Evolutionary conservation across 2,329 filamentous ascomycete species (phyloP).

Genomic region (Grosmannia clavigera): DNA sequence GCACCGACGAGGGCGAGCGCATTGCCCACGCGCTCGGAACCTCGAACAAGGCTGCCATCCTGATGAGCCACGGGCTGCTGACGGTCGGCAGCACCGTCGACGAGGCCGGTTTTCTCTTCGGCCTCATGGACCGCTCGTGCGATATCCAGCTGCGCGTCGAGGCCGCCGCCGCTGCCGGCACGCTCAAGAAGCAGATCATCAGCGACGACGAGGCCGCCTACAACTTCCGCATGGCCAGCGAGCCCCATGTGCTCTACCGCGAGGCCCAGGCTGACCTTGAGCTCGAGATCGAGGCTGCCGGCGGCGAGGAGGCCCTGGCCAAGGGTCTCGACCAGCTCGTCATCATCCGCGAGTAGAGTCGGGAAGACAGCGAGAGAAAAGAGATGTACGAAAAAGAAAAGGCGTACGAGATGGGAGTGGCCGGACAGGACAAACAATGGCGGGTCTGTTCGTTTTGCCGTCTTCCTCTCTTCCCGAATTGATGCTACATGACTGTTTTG

Average conservation of each 20-base stretch:
- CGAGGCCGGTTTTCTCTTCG: conserved; percentile 60
- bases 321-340: conserved; percentile 16
- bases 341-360: conserved; percentile 2
- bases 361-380: neutral
- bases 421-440: too few relatives aligned
- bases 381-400: neutral
- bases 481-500: neutral
- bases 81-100: conserved; percentile 62
- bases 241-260: conserved; percentile 30
- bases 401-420: too few relatives aligned
- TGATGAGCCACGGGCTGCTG: conserved; percentile 61
- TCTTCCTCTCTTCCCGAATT: too few relatives aligned
- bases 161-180: conserved; percentile 39
- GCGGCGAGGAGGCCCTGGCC: conserved; percentile 17
- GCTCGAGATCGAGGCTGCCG: conserved; percentile 30
- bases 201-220: conserved; percentile 26
- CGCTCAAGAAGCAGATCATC: conserved; percentile 27
- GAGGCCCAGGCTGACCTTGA: conserved; percentile 35
- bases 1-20: conserved; percentile 50
- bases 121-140: conserved; percentile 55
- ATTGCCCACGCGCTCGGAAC: conserved; percentile 51
- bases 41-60: conserved; percentile 46
- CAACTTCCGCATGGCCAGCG: conserved; percentile 31
- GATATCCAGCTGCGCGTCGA: conserved; percentile 56
- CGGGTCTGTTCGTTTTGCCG: too few relatives aligned